These are phyloP conservation scores for Phyllosticta citrichinensis DNA, from an alignment of 2,329 filamentous ascomycete species.

Conservation along the genomic window DNA sequence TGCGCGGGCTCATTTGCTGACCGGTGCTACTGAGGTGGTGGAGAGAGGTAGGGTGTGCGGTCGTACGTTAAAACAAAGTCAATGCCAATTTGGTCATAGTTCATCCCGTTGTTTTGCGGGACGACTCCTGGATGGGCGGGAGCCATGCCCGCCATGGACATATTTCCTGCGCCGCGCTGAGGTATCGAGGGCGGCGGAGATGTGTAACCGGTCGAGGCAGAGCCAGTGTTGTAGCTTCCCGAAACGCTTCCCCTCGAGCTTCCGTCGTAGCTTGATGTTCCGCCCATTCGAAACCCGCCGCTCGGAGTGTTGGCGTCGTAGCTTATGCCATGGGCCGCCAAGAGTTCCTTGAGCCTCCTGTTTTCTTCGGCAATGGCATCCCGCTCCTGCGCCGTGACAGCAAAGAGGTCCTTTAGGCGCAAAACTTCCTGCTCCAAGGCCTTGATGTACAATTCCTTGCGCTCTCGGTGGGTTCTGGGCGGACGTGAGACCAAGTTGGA, in stretches of 20 bases:
- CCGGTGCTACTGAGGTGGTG: constrained; percentile 42
- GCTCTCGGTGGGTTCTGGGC: constrained; percentile 81
- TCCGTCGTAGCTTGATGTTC: constrained; percentile 30
- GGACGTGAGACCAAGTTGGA: not conserved
- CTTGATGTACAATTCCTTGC: constrained; percentile 94
- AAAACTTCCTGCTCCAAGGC: constrained; percentile 85
- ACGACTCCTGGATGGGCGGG: constrained; percentile 13
- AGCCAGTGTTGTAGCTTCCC: constrained; percentile 47
- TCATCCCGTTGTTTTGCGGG: constrained; percentile 38
- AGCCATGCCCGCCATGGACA: constrained; percentile 8
- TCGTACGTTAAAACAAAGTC: constrained; percentile 89
- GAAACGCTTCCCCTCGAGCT: constrained; percentile 47
- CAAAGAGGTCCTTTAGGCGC: constrained; percentile 76
- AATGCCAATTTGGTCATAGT: constrained; percentile 76
- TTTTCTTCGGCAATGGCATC: constrained; percentile 72
- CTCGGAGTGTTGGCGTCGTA: constrained; percentile 38
- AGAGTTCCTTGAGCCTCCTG: constrained; percentile 55
- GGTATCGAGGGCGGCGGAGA: constrained; percentile 26
- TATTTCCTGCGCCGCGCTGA: not conserved
- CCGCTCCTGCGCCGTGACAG: constrained; percentile 63
- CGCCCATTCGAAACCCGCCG: constrained; percentile 24
- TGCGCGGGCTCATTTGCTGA: constrained; percentile 18
- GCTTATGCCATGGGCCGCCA: constrained; percentile 48
- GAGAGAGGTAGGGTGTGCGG: constrained; percentile 56
- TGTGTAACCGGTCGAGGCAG: constrained; percentile 37